Evolutionary conservation across 1,139 yeast genomes (phyloP), one percentile per base, ranked within the genome.

Genomic region (Lodderomyces pseudojiufengensis): DNA sequence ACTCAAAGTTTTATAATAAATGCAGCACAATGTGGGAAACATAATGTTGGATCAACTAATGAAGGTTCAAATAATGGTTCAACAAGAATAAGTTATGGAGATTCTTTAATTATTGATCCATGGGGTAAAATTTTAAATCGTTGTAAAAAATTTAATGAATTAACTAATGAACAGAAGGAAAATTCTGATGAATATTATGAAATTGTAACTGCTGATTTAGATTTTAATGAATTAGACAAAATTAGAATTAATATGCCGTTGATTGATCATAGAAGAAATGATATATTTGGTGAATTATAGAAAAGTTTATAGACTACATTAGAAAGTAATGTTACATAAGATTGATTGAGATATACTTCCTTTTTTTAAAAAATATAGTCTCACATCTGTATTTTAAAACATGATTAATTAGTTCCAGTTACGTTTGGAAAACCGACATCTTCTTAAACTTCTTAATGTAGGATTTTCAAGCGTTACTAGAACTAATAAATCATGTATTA

Each of bases 11-110:
- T 74, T 57, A 95, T 92, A 2, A 68, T 92, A 4, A 80, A 90
- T 84, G 92, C 97, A 0, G 97, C 95, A 0, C 97, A 90, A 55
- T 77, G 80, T 39, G 97, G 97, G 2, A 65, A 66, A 24, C 97
- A 92, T 55, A 68, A 72, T 37, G 67, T 73, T 0, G 56, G 60
- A n/a, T 58, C 54, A 1, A 61, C 54, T 24, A 55, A 39, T 63
- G 15, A 31, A n/a, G 24, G 30, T 11, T 22, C 27, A 13, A 16
- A 69, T 57, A 46, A 55, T 50, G 49, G 55, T 24, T n/a, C n/a
- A n/a, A n/a, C n/a, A 18, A 57, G 84, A 42, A 57, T 65, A 22
- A 82, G 92, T 46, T 92, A 81, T 63, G 98, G 98, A 1, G 95
- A 88, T 49, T 73, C 95, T 0, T 64, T 90, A 47, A 78, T 90